Evolutionary conservation across 768 basidiomycete species (phyloP).

Genomic region (Phaffia tasmanica): DNA sequence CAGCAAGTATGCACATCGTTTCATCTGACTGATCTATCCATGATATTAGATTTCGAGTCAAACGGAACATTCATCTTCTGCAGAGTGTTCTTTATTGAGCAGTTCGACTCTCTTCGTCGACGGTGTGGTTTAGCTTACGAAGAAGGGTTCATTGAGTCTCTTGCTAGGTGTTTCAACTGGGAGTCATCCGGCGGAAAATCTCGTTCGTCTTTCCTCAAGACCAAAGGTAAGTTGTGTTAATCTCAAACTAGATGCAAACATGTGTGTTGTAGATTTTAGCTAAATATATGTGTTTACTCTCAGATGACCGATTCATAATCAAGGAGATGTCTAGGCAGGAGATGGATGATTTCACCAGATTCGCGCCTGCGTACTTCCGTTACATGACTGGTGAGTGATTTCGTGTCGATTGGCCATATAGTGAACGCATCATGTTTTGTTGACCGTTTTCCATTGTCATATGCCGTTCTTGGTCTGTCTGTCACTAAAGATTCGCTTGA

Average conservation of each 20-base stretch:
- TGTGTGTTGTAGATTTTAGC: conserved; percentile 11
- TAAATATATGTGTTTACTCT: background rate
- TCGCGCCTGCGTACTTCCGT: conserved; percentile 94
- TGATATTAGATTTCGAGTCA: conserved; percentile 65
- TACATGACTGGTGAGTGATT: conserved; percentile 81
- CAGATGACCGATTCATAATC: conserved; percentile 96
- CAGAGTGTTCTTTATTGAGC: conserved; percentile 88
- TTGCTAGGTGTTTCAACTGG: conserved; percentile 92
- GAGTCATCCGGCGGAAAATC: conserved; percentile 91
- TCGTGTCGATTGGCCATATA: too few relatives aligned
- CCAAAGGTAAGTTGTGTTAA: conserved; percentile 52
- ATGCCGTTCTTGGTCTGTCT: background rate
- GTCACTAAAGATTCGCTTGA: too few relatives aligned
- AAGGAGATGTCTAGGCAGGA: conserved; percentile 88
- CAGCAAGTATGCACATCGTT: background rate
- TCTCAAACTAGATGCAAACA: background rate
- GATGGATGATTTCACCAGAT: conserved; percentile 87
- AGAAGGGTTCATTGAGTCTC: conserved; percentile 81
- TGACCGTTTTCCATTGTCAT: background rate
- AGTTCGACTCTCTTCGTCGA: conserved; percentile 83
- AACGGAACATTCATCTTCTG: conserved; percentile 83
- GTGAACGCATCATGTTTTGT: background rate
- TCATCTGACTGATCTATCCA: conserved; percentile 9
- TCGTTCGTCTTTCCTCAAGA: conserved; percentile 92
- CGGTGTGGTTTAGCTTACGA: conserved; percentile 75